Base-by-base conservation (phyloP, 352 stramenopile species). In the Phytopythium aichiense region DNA sequence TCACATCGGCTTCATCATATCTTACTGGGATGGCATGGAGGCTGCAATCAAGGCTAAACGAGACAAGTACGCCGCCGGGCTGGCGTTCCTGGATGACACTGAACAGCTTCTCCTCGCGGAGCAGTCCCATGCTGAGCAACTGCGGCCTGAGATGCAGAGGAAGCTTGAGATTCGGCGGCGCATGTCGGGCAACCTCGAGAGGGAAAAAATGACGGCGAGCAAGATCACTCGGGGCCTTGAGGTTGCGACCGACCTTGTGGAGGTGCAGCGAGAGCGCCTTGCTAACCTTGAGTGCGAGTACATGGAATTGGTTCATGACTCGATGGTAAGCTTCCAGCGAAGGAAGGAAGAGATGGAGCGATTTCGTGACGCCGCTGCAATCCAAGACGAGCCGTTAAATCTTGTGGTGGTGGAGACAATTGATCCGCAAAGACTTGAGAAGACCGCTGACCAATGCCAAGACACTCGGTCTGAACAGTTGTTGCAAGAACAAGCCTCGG, bases 101-200 rank as follows among this genome's bases (percentile, higher is more conserved):
- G 77, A 82, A 37, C 66, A 77, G n/a, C 78, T 86, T 4, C 53
- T 91, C 2, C 43, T 73, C 15, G 46, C 60, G 1, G 80, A 89
- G 46, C 73, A 87, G 22, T 63, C 68, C 0, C 82, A 91, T 60
- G 69, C 80, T 15, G 69, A 79, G 7, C 43, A 69, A 16, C 40
- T 91, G 12, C 68, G 84, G 9, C 80, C 79, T 4, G 78, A 91
- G 63, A 77, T 88, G 64, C 66, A 50, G 1, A 67, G 73, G 30
- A 77, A 79, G 43, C 67, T 77, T 0, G 76, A 77, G 4, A 30
- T 75, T 9, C 77, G 76, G 45, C 66, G 82, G 2, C 63, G 60
- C 22, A 88, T 89, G 80, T 91, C 80, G 4, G 82, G 74, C 0
- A 85, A 68, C 13, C 58, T 88, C n/a, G 79, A 91, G 49, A 76